phyloP scores from a whole-genome alignment of 306 rosid genomes.

The Cicer pinnatifidum region DNA sequence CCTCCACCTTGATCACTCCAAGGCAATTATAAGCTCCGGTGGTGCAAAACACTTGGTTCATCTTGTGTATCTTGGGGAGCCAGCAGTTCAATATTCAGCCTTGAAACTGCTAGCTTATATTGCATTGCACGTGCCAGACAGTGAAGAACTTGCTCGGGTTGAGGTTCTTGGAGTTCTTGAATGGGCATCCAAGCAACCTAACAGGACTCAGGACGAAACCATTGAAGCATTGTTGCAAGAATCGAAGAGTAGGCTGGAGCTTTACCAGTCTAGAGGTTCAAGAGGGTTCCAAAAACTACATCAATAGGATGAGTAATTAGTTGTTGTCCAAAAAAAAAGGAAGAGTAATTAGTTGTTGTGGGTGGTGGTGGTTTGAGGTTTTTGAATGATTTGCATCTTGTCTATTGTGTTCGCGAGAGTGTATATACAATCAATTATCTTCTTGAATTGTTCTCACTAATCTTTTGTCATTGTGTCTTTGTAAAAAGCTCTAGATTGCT shows the following conservation, averaged over 20 bases:
- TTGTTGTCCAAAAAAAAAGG: not conserved
- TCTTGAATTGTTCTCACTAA: slow-evolving; percentile 21
- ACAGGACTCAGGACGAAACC: slow-evolving; percentile 58
- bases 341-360: not conserved
- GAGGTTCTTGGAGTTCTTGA: slow-evolving; percentile 79
- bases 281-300: slow-evolving; percentile 67
- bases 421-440: slow-evolving; percentile 48
- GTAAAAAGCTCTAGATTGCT: slow-evolving; percentile 9
- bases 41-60: slow-evolving; percentile 83
- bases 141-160: slow-evolving; percentile 78
- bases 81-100: slow-evolving; percentile 67
- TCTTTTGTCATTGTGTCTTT: not conserved
- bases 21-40: slow-evolving; percentile 78
- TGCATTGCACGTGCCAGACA: slow-evolving; percentile 88
- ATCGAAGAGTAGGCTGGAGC: slow-evolving; percentile 80
- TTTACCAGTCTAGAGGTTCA: slow-evolving; percentile 85
- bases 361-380: slow-evolving; percentile 5
- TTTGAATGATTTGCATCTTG: slow-evolving; percentile 39
- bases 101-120: slow-evolving; percentile 74
- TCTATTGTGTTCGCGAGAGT: slow-evolving; percentile 49
- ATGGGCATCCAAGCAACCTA: slow-evolving; percentile 89
- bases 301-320: slow-evolving; percentile 40
- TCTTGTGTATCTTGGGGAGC: slow-evolving; percentile 90
- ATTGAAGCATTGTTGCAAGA: slow-evolving; percentile 66
- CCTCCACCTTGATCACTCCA: slow-evolving; percentile 79